phyloP scores from a whole-genome alignment of 345 rosid species.

The Eutrema japonicum region DNA sequence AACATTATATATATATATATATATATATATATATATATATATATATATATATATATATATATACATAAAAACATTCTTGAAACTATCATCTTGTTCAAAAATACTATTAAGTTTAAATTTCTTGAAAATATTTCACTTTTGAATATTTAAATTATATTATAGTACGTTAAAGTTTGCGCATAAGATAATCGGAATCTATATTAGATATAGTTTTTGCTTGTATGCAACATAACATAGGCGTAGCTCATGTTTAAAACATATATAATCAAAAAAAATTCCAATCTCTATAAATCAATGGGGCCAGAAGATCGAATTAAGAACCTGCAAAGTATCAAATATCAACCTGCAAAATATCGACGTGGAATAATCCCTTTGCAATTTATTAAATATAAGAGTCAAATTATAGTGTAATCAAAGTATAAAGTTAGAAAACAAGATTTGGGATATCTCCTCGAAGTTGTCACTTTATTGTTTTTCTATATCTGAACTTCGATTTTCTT shows the following conservation, averaged over 20 bases:
- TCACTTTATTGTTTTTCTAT: constrained; percentile 16
- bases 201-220: too few relatives aligned
- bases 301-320: background rate
- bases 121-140: too few relatives aligned
- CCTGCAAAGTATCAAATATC: background rate
- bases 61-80: too few relatives aligned
- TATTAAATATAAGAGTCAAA: background rate
- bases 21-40: too few relatives aligned
- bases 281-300: background rate
- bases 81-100: background rate
- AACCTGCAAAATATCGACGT: too few relatives aligned
- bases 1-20: background rate
- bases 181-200: too few relatives aligned
- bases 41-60: too few relatives aligned
- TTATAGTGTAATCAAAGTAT: constrained; percentile 1
- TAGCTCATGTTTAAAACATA: background rate
- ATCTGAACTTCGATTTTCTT: constrained; percentile 27
- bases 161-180: too few relatives aligned
- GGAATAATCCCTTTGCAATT: background rate
- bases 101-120: too few relatives aligned
- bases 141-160: too few relatives aligned
- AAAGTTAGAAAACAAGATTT: constrained; percentile 33
- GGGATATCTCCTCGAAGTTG: constrained; percentile 36
- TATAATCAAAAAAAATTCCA: too few relatives aligned
- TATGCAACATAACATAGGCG: too few relatives aligned